Evolutionary conservation across 768 basidiomycete genomes (phyloP), one percentile per base, ranked within the genome.

Genomic region (Tricholoma sp.): DNA sequence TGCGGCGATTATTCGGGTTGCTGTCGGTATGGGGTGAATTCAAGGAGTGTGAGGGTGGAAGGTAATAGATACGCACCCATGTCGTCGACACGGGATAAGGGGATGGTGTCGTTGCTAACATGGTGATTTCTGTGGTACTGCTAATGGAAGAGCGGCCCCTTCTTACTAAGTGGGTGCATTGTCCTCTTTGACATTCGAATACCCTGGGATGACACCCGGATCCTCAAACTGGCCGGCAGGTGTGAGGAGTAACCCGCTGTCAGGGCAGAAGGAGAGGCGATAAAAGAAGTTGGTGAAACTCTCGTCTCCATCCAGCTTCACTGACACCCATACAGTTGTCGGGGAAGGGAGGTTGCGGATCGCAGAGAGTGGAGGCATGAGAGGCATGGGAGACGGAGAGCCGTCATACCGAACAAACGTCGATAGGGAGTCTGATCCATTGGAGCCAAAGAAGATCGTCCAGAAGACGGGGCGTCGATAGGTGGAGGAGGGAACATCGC

Each of bases 211-310:
- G 29, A 84, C 84, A 12, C 88, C 84, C 3, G 92, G 89, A 69
- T 98, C 96, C 68, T 98, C 95, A 64, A 97, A 98, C 66, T 96
- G 91, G 0, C 97, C 97, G 1, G 97, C 96, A 0, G 97, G 97
- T 0, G 97, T 98, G 61, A 98, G 76, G 45, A 99, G 79, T 34
- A 99, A 76, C 10, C 88, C 91, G 0, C 97, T 97, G 67, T 99
- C 97, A 1, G 96, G 92, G 54, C 92, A 94, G 73, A 98, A 99
- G 10, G 89, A 88, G 58, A 99, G 75, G 34, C 97, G 81, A 29
- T 96, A 77, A 79, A 98, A 99, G 76, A 98, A 99, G 63, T 95
- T 94, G 4, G 93, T 94, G 65, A 84, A 92, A 62, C 86, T 91
- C 70, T 98, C 95, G 70, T 98, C 96, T 47, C 95, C 94, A 65